Evolutionary conservation across 805 yeast genomes (phyloP).

Genomic region (Metschnikowia shivogae): DNA sequence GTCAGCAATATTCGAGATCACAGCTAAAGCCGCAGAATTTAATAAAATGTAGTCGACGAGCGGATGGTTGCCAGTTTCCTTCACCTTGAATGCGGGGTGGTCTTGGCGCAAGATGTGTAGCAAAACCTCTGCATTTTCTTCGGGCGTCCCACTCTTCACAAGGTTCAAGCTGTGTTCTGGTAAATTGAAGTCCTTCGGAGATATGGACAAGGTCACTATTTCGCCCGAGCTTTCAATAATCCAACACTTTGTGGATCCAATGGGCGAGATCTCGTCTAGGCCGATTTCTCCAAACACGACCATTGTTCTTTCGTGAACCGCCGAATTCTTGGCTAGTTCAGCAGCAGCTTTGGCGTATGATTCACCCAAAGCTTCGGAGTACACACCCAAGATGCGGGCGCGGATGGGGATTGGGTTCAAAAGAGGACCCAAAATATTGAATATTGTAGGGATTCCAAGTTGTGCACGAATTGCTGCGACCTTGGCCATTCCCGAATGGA

Average conservation of each 20-base stretch:
- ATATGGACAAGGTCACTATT: slow-evolving; percentile 42
- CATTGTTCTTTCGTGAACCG: slow-evolving; percentile 55
- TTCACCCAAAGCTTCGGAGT: slow-evolving; percentile 70
- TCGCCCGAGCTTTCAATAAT: slow-evolving; percentile 43
- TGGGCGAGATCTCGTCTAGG: slow-evolving; percentile 89
- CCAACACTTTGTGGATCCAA: slow-evolving; percentile 83
- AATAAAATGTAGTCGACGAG: slow-evolving; percentile 84
- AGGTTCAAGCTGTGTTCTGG: slow-evolving; percentile 61
- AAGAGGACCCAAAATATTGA: slow-evolving; percentile 91
- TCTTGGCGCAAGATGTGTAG: slow-evolving; percentile 43
- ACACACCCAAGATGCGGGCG: slow-evolving; percentile 87
- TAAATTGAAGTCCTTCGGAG: slow-evolving; percentile 80
- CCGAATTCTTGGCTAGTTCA: slow-evolving; percentile 48
- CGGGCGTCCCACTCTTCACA: slow-evolving; percentile 84
- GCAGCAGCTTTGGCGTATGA: slow-evolving; percentile 81
- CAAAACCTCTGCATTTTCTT: slow-evolving; percentile 69
- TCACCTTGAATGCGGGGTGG: slow-evolving; percentile 42
- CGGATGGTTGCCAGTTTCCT: slow-evolving; percentile 45
- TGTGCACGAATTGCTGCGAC: slow-evolving; percentile 75
- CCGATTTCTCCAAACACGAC: slow-evolving; percentile 93
- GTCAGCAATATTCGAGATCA: slow-evolving; percentile 62
- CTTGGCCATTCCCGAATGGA: slow-evolving; percentile 85
- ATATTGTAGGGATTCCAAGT: slow-evolving; percentile 87
- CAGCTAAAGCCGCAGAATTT: slow-evolving; percentile 85
- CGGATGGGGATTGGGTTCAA: slow-evolving; percentile 82